Conservation (phyloP, 1,284 basidiomycete species). For the Pseudozyma tsukubaensis region DNA sequence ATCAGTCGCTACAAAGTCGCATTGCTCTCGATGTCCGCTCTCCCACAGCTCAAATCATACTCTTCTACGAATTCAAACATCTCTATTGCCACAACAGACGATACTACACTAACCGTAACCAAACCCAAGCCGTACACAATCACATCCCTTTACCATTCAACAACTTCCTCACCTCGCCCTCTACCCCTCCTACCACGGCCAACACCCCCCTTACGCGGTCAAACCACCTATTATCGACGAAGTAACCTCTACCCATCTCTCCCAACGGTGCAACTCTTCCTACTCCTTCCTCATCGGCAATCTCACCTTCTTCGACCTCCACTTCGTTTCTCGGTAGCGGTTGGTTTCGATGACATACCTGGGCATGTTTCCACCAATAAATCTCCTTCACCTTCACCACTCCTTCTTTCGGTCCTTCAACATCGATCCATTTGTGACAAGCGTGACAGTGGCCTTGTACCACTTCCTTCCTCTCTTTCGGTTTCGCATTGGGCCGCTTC, state of each 20-base stretch:
- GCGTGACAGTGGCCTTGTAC: slow-evolving; percentile 43
- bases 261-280: not conserved
- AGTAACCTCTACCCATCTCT: slow-evolving; percentile 24
- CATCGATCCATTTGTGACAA: slow-evolving; percentile 40
- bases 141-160: slow-evolving; percentile 11
- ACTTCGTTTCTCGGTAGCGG: not conserved
- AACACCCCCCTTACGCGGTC: slow-evolving; percentile 15
- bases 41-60: too few relatives aligned
- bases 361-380: slow-evolving; percentile 55
- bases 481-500: slow-evolving; percentile 11
- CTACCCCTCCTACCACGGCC: slow-evolving; percentile 16
- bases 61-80: not conserved
- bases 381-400: slow-evolving; percentile 51
- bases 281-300: too few relatives aligned
- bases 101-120: not conserved
- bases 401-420: slow-evolving; percentile 36
- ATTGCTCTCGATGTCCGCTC: too few relatives aligned
- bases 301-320: not conserved
- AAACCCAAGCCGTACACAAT: not conserved
- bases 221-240: slow-evolving; percentile 37
- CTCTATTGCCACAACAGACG: not conserved
- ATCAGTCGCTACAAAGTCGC: too few relatives aligned
- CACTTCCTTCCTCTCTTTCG: slow-evolving; percentile 21
- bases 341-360: slow-evolving; percentile 29
- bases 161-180: slow-evolving; percentile 23